Percentiles rank a stretch among this genome's conserved stretches.
These are phyloP conservation scores for Tolypocladium amazonense DNA, from an alignment of 2,329 filamentous ascomycete species.

Conservation along the genomic window DNA sequence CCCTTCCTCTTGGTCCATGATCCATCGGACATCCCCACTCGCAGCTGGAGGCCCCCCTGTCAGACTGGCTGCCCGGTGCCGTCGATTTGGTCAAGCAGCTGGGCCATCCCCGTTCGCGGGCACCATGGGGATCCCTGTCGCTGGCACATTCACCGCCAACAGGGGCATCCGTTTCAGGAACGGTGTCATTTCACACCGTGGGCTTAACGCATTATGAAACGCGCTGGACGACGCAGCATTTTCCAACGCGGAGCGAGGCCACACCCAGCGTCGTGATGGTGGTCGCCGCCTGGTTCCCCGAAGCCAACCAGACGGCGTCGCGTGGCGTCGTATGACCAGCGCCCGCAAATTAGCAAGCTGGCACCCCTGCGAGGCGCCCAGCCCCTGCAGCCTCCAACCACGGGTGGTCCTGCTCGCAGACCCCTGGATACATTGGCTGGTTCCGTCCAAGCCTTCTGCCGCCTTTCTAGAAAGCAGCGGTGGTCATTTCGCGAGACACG, in stretches of 20 bases:
- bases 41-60: neutral
- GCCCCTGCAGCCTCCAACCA: slow-evolving; percentile 1
- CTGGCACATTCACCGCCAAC: neutral
- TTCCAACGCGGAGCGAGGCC: neutral
- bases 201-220: slow-evolving; percentile 17
- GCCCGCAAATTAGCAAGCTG: slow-evolving; percentile 2
- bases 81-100: neutral
- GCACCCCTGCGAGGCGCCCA: neutral
- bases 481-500: neutral
- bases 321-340: slow-evolving; percentile 7
- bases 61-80: neutral
- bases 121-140: slow-evolving; percentile 5
- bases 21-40: neutral
- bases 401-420: neutral
- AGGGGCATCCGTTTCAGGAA: slow-evolving; percentile 15
- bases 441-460: slow-evolving; percentile 14
- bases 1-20: neutral
- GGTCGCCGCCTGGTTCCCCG: slow-evolving; percentile 6
- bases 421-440: neutral
- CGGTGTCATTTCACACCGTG: slow-evolving; percentile 15
- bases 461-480: slow-evolving; percentile 17
- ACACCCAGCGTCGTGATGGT: neutral
- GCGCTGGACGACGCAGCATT: slow-evolving; percentile 4
- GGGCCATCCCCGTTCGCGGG: neutral
- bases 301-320: slow-evolving; percentile 6